Evolutionary conservation across 257 asterid genomes (phyloP), one percentile per base, ranked within the genome.

Genomic region (Verbena officinalis): DNA sequence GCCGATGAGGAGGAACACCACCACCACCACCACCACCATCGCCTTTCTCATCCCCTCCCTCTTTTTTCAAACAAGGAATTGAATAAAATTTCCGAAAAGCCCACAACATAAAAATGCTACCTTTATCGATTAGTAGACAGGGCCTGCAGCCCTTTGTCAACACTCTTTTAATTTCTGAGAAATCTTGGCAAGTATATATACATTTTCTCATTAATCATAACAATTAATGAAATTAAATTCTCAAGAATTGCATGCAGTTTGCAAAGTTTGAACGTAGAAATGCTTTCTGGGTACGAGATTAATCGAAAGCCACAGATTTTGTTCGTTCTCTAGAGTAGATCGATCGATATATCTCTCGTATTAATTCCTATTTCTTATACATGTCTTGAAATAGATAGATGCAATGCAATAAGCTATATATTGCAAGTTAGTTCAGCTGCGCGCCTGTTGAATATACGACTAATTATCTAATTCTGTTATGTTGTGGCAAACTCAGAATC

Each of bases 301-400:
- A 82, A 86, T 84, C 95, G 93, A 84, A 86, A 80, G 95, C 91
- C 89, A 82, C 89, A 55, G 76, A 87, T 76, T 78, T 85, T 67
- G 72, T 66, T 43, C 67, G 23, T 43, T 16, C 59, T 40, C 24
- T 59, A n/a, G n/a, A n/a, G n/a, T n/a, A n/a, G n/a, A n/a, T n/a
- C n/a, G n/a, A n/a, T n/a, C n/a, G n/a, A 43, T 63, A 67, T 66
- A 49, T 33, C 51, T 45, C 62, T 42, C 24, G 53, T 21, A 48
- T 54, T 69, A 12, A 27, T 7, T 27, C 48, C 48, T 14, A 42
- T 14, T 20, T 42, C 54, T 52, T 56, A n/a, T n/a, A 62, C 60
- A 48, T 50, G 75, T 50, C 39, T 68, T 63, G 33, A 49, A 42
- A 50, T 65, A 44, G 17, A 42, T 42, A 42, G 4, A 42, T 17